Percentiles rank a stretch among this genome's conserved stretches.
These are phyloP conservation scores for Euphorbia celastroides DNA, from an alignment of 441 rosid species.

Conservation along the genomic window DNA sequence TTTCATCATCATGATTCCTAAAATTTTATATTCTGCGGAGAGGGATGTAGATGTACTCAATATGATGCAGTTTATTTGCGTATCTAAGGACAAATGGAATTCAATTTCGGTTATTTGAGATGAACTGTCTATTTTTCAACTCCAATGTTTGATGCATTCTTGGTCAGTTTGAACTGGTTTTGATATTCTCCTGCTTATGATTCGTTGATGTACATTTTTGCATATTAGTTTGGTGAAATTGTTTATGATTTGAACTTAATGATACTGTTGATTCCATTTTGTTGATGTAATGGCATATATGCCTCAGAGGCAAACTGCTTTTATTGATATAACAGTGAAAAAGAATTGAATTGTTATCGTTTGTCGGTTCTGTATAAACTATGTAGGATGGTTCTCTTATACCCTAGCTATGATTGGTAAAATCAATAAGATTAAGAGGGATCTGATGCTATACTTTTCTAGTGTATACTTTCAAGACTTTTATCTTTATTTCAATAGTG, in stretches of 20 bases:
- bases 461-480: not conserved
- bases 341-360: not conserved
- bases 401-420: too few species aligned
- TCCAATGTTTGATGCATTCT: not conserved
- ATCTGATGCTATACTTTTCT: not conserved
- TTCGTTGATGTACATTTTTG: not conserved
- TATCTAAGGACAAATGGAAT: not conserved
- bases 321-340: not conserved
- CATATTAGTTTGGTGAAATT: not conserved
- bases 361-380: too few species aligned
- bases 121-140: not conserved
- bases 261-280: not conserved
- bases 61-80: not conserved
- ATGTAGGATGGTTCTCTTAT: too few species aligned
- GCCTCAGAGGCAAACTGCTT: not conserved
- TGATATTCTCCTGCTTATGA: not conserved
- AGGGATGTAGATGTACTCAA: not conserved
- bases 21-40: not conserved
- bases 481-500: not conserved
- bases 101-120: slow-evolving; percentile 6
- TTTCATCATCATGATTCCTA: not conserved
- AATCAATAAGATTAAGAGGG: too few species aligned
- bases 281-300: not conserved
- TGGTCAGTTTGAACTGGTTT: not conserved
- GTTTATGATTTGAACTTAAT: not conserved